These are phyloP conservation scores for Candida germanica DNA, from an alignment of 805 yeast species.

Conservation along the genomic window DNA sequence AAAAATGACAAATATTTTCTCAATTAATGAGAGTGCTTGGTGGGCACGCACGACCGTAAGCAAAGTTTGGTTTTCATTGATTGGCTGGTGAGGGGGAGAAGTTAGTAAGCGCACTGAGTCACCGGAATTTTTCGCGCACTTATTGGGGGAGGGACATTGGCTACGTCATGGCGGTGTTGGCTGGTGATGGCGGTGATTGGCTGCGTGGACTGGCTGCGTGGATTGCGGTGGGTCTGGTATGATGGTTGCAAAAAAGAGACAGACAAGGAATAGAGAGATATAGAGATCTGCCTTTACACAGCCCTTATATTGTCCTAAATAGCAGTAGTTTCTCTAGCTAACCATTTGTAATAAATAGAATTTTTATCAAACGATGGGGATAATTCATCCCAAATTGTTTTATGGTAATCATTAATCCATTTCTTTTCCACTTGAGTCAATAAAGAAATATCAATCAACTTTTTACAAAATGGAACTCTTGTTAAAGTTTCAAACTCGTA, in stretches of 20 bases:
- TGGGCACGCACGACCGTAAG: constrained; percentile 12
- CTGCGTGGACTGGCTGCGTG: constrained; percentile 1
- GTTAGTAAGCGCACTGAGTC: no score
- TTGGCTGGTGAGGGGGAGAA: constrained; percentile 12
- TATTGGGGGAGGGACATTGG: no score
- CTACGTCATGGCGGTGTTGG: no score
- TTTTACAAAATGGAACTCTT: constrained; percentile 73
- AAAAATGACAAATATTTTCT: no score
- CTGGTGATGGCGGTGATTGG: no score
- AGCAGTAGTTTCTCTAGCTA: constrained; percentile 39
- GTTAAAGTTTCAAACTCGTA: constrained; percentile 82
- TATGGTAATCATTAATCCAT: constrained; percentile 71
- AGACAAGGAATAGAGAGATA: no score
- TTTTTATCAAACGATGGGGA: constrained; percentile 33
- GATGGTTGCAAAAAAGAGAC: no score
- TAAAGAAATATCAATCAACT: constrained; percentile 60
- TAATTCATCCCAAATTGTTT: constrained; percentile 50
- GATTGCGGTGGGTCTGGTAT: background rate
- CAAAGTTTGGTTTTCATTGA: constrained; percentile 10
- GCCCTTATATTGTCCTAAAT: constrained; percentile 1
- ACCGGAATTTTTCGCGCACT: no score
- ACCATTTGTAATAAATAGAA: constrained; percentile 45
- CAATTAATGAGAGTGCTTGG: constrained; percentile 5
- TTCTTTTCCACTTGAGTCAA: constrained; percentile 58
- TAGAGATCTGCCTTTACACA: no score